Conservation (phyloP, 768 basidiomycete genomes). For the Leccinellum rugosiceps region DNA sequence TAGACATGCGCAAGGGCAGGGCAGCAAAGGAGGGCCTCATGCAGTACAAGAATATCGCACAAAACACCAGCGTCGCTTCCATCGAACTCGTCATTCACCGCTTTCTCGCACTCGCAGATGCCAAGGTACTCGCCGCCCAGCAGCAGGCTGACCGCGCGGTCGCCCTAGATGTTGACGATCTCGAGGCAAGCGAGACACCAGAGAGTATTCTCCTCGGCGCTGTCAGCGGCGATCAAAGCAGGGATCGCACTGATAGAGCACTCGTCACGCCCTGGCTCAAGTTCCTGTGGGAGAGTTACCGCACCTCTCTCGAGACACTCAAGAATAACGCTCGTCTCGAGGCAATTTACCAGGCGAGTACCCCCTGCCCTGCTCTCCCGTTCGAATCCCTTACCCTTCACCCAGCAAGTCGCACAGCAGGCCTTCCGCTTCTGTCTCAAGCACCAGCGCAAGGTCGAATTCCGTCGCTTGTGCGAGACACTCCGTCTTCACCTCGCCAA, state of each 20-base stretch:
- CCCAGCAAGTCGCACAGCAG: slow-evolving; percentile 94
- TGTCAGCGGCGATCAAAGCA: background rate
- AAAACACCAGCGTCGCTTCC: slow-evolving; percentile 85
- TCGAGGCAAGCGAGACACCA: slow-evolving; percentile 65
- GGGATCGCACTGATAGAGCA: slow-evolving; percentile 23
- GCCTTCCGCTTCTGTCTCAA: slow-evolving; percentile 96
- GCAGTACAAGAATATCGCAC: slow-evolving; percentile 96
- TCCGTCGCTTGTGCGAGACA: slow-evolving; percentile 94
- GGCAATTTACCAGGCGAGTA: slow-evolving; percentile 51
- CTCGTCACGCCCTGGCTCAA: background rate
- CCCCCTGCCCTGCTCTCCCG: slow-evolving; percentile 66
- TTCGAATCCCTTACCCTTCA: slow-evolving; percentile 47
- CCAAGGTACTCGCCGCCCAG: background rate
- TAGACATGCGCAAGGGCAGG: slow-evolving; percentile 90
- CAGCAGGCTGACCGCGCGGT: background rate
- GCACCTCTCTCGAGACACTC: slow-evolving; percentile 55
- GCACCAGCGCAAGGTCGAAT: slow-evolving; percentile 93
- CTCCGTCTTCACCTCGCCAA: slow-evolving; percentile 92
- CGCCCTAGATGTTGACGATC: slow-evolving; percentile 82
- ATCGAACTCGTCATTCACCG: slow-evolving; percentile 56
- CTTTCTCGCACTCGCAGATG: background rate
- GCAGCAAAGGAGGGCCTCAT: slow-evolving; percentile 94
- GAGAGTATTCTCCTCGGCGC: background rate
- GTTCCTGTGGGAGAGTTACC: background rate
- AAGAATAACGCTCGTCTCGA: slow-evolving; percentile 50